A percentile compares a stretch with the other conserved stretches of the same genome.
Conservation (phyloP, 2,329 filamentous ascomycete species). For the Orbilia oligospora region DNA sequence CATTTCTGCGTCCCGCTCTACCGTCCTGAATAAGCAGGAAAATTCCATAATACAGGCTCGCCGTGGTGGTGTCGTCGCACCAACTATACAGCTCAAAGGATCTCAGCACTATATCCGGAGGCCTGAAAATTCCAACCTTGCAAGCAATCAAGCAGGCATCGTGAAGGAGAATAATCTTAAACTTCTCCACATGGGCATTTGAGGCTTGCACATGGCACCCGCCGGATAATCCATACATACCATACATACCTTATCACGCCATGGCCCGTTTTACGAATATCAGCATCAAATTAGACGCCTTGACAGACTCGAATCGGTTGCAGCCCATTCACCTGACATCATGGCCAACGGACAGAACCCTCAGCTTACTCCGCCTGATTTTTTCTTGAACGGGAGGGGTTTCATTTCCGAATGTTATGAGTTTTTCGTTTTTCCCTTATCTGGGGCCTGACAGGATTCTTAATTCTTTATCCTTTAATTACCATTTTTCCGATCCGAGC, state of each 20-base stretch:
- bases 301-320: slow-evolving; percentile 41
- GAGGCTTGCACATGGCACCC: slow-evolving; percentile 58
- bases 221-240: slow-evolving; percentile 43
- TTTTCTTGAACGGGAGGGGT: slow-evolving; percentile 13
- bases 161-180: slow-evolving; percentile 59
- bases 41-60: slow-evolving; percentile 42
- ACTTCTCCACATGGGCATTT: slow-evolving; percentile 60
- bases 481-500: slow-evolving; percentile 54
- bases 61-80: slow-evolving; percentile 50
- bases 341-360: slow-evolving; percentile 40
- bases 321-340: slow-evolving; percentile 38
- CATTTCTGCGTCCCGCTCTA: slow-evolving; percentile 43
- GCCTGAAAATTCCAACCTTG: slow-evolving; percentile 19
- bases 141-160: slow-evolving; percentile 35
- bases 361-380: slow-evolving; percentile 35
- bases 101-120: slow-evolving; percentile 43
- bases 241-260: slow-evolving; percentile 54
- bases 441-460: slow-evolving; percentile 38
- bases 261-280: slow-evolving; percentile 48
- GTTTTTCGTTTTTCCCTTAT: slow-evolving; percentile 38
- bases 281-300: slow-evolving; percentile 53
- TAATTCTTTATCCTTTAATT: slow-evolving; percentile 56
- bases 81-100: slow-evolving; percentile 26
- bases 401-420: slow-evolving; percentile 21
- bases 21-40: slow-evolving; percentile 51